Evolutionary conservation across 2,329 filamentous ascomycete species (phyloP).

Genomic region (Meredithiella fracta): DNA sequence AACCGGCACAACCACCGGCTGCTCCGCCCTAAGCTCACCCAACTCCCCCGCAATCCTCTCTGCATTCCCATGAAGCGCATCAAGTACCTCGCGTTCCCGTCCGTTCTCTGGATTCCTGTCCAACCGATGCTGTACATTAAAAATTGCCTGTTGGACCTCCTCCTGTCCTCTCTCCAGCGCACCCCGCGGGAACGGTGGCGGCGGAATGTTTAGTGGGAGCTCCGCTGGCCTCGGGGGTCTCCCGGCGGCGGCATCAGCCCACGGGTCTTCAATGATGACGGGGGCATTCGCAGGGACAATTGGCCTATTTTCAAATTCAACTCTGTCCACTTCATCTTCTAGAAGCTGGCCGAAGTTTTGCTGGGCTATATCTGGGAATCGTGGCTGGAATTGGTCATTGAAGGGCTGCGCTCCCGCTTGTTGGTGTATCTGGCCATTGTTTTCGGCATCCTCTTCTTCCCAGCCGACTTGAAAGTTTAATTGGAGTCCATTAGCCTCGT

Average conservation of each 20-base stretch:
- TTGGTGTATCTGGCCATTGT: constrained; percentile 13
- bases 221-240: background rate
- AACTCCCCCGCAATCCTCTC: background rate
- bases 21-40: background rate
- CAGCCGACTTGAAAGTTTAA: background rate
- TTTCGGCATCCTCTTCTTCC: constrained; percentile 20
- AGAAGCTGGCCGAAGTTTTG: background rate
- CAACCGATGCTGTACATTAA: too few species aligned
- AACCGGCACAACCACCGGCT: constrained; percentile 8
- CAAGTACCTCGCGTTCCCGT: too few species aligned
- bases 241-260: background rate
- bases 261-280: constrained; percentile 2
- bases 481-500: background rate
- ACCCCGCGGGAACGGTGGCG: background rate
- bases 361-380: constrained; percentile 2
- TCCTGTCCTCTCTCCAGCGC: background rate
- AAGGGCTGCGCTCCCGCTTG: background rate
- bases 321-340: background rate
- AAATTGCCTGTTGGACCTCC: too few species aligned
- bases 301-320: background rate
- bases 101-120: too few species aligned
- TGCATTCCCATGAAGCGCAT: too few species aligned
- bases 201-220: background rate
- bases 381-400: constrained; percentile 7
- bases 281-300: background rate